Conservation (phyloP, 108 stramenopile genomes). For the Poteriospumella lacustris region DNA sequence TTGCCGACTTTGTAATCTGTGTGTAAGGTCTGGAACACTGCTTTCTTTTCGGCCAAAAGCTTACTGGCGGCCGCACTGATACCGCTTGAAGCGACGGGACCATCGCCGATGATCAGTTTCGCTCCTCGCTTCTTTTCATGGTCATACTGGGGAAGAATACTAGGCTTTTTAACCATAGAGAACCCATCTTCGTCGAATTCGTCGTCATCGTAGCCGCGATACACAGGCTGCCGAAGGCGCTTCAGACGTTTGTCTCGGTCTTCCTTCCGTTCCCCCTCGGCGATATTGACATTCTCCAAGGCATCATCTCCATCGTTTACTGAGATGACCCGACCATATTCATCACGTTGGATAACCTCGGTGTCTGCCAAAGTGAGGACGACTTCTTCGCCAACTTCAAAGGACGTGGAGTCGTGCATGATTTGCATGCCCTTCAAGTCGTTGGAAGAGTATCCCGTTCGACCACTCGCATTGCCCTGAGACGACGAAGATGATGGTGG, state of each 20-base stretch:
- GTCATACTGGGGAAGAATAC: slow-evolving; percentile 28
- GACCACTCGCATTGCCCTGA: no score
- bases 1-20: no score
- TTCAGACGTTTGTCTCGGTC: slow-evolving; percentile 33
- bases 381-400: slow-evolving; percentile 41
- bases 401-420: slow-evolving; percentile 34
- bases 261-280: slow-evolving; percentile 35
- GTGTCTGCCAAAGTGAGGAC: slow-evolving; percentile 44
- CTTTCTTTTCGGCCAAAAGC: no score
- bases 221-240: slow-evolving; percentile 40
- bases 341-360: slow-evolving; percentile 37
- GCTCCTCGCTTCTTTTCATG: not conserved
- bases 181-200: slow-evolving; percentile 41
- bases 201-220: slow-evolving; percentile 48
- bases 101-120: slow-evolving; percentile 2
- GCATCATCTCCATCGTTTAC: slow-evolving; percentile 35
- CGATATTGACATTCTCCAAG: slow-evolving; percentile 42
- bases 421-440: slow-evolving; percentile 24
- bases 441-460: no score
- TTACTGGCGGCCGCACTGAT: no score
- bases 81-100: not conserved
- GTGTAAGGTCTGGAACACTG: no score
- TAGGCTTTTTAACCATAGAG: slow-evolving; percentile 25
- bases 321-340: slow-evolving; percentile 34
- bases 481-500: no score